phyloP scores from a whole-genome alignment of 257 asterid genomes.

The Haberlea rhodopensis region DNA sequence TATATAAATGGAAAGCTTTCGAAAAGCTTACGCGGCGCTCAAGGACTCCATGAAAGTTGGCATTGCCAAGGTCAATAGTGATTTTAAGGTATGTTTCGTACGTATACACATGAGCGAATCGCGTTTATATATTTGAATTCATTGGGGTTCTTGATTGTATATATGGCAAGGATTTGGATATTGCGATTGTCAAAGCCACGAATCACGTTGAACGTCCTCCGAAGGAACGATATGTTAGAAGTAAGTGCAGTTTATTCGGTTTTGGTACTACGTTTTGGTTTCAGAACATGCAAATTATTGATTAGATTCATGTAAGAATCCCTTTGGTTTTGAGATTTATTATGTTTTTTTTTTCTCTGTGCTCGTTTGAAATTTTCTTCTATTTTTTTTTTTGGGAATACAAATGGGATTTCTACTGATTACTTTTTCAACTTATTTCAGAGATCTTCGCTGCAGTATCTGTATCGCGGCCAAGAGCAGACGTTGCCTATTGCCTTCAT shows the following conservation, averaged over 20 bases:
- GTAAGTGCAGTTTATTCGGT: constrained; percentile 49
- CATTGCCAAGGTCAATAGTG: constrained; percentile 95
- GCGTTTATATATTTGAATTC: background rate
- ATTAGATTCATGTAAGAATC: background rate
- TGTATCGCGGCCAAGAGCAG: constrained; percentile 76
- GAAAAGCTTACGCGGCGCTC: constrained; percentile 94
- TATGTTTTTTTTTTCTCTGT: background rate
- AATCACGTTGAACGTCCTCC: constrained; percentile 87
- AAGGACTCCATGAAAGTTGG: constrained; percentile 93
- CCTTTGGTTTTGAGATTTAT: background rate
- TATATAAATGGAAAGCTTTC: constrained; percentile 62
- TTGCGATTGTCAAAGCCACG: constrained; percentile 88
- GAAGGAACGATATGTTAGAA: constrained; percentile 83
- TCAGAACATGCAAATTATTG: background rate
- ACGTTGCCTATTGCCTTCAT: constrained; percentile 86
- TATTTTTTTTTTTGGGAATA: background rate
- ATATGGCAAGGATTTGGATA: constrained; percentile 67
- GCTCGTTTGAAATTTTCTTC: background rate
- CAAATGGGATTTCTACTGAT: background rate
- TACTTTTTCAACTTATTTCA: constrained; percentile 14
- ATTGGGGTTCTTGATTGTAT: background rate
- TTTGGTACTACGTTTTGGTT: background rate
- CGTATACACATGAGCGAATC: background rate
- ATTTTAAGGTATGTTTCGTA: constrained; percentile 61
- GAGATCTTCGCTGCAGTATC: constrained; percentile 67